These are phyloP conservation scores for Quercus glauca DNA, from an alignment of 306 rosid species.

Conservation along the genomic window DNA sequence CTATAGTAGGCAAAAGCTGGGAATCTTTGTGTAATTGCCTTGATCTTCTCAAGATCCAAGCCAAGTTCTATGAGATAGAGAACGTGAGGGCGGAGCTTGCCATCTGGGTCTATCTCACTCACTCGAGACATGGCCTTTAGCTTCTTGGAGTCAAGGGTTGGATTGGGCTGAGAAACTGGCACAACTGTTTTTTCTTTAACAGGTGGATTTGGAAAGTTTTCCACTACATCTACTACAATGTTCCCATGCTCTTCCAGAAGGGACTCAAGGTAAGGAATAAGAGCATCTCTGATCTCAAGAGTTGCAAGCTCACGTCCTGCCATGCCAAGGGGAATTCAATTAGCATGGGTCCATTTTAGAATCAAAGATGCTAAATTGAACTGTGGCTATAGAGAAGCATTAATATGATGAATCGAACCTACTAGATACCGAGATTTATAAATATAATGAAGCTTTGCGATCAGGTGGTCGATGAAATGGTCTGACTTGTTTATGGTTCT, in stretches of 20 bases:
- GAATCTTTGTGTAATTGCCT: conserved; percentile 50
- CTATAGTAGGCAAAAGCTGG: conserved; percentile 83
- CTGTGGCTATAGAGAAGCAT: conserved; percentile 2
- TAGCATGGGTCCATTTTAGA: conserved; percentile 17
- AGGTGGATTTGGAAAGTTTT: conserved; percentile 69
- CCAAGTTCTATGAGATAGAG: conserved; percentile 81
- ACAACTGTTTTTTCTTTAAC: conserved; percentile 42
- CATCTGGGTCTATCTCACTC: conserved; percentile 55
- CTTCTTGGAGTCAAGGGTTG: conserved; percentile 48
- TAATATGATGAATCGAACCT: conserved; percentile 65
- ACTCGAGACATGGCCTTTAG: conserved; percentile 62
- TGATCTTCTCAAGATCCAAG: conserved; percentile 74
- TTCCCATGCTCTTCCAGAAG: conserved; percentile 65
- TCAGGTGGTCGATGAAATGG: conserved; percentile 65
- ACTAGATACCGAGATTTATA: conserved; percentile 88
- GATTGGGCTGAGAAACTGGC: conserved; percentile 29
- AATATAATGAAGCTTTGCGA: conserved; percentile 74
- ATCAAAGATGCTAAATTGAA: background rate
- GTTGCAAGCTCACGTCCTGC: conserved; percentile 95
- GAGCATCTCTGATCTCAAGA: conserved; percentile 85
- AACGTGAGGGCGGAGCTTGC: conserved; percentile 74
- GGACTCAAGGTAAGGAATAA: conserved; percentile 71
- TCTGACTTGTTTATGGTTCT: conserved; percentile 79
- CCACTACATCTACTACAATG: conserved; percentile 54
- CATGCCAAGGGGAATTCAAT: conserved; percentile 21